Evolutionary conservation across 2,329 filamentous ascomycete genomes (phyloP).

Genomic region (Phaeosphaeria sp.): DNA sequence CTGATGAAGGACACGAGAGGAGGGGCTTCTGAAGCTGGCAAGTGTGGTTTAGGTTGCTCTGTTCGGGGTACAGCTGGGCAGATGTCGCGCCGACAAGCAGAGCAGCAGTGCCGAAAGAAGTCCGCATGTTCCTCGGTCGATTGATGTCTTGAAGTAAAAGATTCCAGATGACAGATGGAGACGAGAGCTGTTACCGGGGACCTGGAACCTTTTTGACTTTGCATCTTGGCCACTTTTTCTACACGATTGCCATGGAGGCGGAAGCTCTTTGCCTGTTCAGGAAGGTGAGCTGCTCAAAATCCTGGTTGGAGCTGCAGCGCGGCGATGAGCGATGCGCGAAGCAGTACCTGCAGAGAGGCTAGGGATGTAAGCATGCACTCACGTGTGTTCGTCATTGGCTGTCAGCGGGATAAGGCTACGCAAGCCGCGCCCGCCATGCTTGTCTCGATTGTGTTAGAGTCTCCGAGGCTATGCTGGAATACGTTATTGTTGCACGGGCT

Average conservation of each 20-base stretch:
- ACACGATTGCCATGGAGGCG: conserved; percentile 18
- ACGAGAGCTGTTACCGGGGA: conserved; percentile 6
- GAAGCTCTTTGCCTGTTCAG: conserved; percentile 39
- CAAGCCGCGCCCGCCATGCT: conserved; percentile 23
- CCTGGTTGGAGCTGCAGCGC: conserved; percentile 11
- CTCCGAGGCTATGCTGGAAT: conserved; percentile 20
- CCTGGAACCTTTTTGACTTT: not conserved
- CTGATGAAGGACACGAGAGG: conserved; percentile 41
- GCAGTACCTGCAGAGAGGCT: conserved; percentile 38
- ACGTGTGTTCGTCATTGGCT: conserved; percentile 42
- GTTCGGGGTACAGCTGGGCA: conserved; percentile 54
- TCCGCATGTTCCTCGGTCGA: conserved; percentile 28
- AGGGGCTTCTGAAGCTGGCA: conserved; percentile 54
- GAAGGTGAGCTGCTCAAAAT: conserved; percentile 32
- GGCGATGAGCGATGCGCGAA: conserved; percentile 27
- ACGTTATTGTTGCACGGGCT: not conserved
- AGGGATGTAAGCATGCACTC: conserved; percentile 23
- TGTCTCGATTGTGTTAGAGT: conserved; percentile 11
- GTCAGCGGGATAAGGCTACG: conserved; percentile 28
- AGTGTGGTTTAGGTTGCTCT: conserved; percentile 63
- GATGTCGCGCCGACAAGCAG: conserved; percentile 27
- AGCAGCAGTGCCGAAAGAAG: conserved; percentile 17
- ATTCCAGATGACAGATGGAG: conserved; percentile 1
- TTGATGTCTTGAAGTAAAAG: conserved; percentile 5
- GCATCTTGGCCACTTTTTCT: conserved; percentile 5